Base-by-base conservation (phyloP, 2,329 filamentous ascomycete genomes). In the Pezicula neosporulosa region DNA sequence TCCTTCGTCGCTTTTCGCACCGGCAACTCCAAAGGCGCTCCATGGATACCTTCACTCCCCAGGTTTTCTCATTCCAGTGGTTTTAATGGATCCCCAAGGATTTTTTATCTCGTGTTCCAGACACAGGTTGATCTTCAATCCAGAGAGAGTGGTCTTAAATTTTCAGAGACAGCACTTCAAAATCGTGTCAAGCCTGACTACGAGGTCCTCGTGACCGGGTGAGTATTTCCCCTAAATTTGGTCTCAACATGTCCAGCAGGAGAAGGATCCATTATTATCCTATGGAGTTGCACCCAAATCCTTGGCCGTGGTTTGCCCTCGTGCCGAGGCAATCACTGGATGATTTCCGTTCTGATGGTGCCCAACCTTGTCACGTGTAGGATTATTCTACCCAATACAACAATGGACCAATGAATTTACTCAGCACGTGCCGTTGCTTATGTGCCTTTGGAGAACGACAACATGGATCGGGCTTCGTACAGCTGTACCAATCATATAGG, bases 121-220 rank as follows among this genome's bases (percentile, higher is more conserved):
- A 53, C 49, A 51, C 47, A 33, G 19, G 10, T 44, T 21, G 18
- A 28, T 44, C 24, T 44, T 42, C 41, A 41, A 24, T n/a, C 37
- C 37, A 36, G 35, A 53, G 56, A 57, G 55, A 59, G 59, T 60
- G 42, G 42, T 44, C 42, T 44, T 44, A 44, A 44, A 44, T 28
- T 44, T 28, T 33, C 42, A 44, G 21, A 44, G 42, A 44, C 42
- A 44, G 28, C 42, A 44, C 42, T 33, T 44, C 42, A 44, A 44
- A 18, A 61, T 58, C 39, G 36, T 54, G 55, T 50, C 47, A 16
- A 33, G 39, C 44, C 42, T 44, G 42, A 44, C 12, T n/a, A 27
- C 42, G 42, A 44, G 42, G 39, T 24, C 39, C 18, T 15, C 39
- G 18, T 24, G 39, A 27, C 42, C 21, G 27, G 42, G 42, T 44